Base-by-base conservation (phyloP, 495 filamentous ascomycete genomes). In the Neurospora sp. region DNA sequence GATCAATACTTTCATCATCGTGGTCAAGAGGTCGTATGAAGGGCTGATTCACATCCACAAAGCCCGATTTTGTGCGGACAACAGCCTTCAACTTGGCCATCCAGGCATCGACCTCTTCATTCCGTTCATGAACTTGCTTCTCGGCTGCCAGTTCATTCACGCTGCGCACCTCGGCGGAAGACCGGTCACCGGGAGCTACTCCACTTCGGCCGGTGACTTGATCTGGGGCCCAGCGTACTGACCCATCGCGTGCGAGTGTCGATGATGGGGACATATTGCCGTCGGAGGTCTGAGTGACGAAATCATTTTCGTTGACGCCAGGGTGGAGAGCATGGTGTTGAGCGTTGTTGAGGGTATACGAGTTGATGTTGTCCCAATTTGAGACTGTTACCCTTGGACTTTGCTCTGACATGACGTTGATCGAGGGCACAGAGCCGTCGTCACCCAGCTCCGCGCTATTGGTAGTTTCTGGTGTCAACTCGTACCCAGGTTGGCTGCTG, bases 371-470 rank as follows among this genome's bases (percentile, higher is more conserved):
- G 28, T 81, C 74, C 85, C 85, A 88, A 69, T 85, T 78, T 15
- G 86, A 86, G 48, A 87, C 82, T 3, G 83, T 85, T 11, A 87
- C 81, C 17, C 82, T 83, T 3, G 85, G 86, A 73, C 86, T 88
- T 39, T 83, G 82, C 19, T 79, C 76, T 15, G 81, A 78, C 79
- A 83, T 84, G 31, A 77, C 71, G 74, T 81, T 73, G 10, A 78
- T 74, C 69, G 77, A 77, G 6, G 81, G 82, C 6, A 78, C 81
- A 39, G 83, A 72, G 36, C 81, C 84, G 74, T 85, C 84, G 72
- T 85, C 85, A 74, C 85, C 86, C 17, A 85, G 85, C 38, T 81
- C 80, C 42, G 82, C 83, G 62, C 80, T 86, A 42, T 80, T 83
- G 75, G 82, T 85, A 19, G 82, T 84, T 62, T 83, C 81, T 2